Percentiles rank a stretch among this genome's conserved stretches.
Evolutionary conservation across 345 rosid genomes (phyloP).

Genomic region (Populus ilicifolia): DNA sequence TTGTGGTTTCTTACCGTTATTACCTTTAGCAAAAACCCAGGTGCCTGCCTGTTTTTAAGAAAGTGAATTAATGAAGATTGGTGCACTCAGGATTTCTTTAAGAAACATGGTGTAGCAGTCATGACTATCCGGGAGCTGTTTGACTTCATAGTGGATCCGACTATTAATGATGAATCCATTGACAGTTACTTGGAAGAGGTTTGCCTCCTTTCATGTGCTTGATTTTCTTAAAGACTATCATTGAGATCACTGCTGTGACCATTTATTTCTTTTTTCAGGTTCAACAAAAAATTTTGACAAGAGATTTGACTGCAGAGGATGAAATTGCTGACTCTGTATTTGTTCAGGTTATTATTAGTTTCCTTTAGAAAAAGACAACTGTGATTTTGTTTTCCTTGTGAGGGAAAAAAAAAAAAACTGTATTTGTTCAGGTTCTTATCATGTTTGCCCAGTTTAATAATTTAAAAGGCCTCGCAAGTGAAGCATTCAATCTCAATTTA

Average conservation of each 20-base stretch:
- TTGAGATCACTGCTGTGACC: not conserved
- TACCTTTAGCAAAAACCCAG: not conserved
- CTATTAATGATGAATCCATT: conserved; percentile 69
- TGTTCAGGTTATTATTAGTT: conserved; percentile 51
- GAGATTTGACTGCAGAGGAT: conserved; percentile 73
- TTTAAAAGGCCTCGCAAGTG: not conserved
- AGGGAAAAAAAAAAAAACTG: too few species aligned
- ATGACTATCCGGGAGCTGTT: conserved; percentile 91
- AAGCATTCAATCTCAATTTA: too few species aligned
- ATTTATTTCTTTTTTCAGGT: conserved; percentile 38
- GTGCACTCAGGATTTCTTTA: conserved; percentile 69
- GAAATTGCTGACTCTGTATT: conserved; percentile 93
- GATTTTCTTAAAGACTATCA: not conserved
- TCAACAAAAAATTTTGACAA: conserved; percentile 60
- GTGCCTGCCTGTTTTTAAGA: not conserved
- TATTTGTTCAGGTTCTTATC: too few species aligned
- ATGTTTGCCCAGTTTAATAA: too few species aligned
- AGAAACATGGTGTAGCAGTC: conserved; percentile 86
- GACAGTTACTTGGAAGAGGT: conserved; percentile 93
- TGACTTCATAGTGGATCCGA: conserved; percentile 88
- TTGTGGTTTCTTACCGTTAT: not conserved
- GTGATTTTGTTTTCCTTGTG: too few species aligned
- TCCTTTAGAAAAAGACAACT: not conserved
- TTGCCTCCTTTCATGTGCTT: not conserved
- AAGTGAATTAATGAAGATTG: not conserved